Percentiles rank a stretch among this genome's conserved stretches.
These are phyloP conservation scores for Neopestalotiopsis rosae DNA, from an alignment of 2,329 filamentous ascomycete species.

Conservation along the genomic window DNA sequence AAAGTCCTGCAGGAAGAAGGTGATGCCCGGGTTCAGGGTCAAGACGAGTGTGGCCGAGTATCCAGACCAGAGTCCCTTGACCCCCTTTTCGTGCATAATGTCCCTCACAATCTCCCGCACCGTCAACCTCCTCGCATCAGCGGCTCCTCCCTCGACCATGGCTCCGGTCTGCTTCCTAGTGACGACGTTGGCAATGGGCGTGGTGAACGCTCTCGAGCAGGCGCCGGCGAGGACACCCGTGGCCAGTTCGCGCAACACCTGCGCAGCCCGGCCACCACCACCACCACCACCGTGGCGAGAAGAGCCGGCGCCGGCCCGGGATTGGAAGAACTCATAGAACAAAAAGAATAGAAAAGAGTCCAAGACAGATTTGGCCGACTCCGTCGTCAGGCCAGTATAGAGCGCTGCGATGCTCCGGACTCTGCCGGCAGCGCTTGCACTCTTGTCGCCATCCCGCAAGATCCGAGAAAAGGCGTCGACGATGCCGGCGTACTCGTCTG, in stretches of 20 bases:
- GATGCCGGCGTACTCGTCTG: conserved; percentile 65
- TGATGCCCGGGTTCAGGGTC: conserved; percentile 85
- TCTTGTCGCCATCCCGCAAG: conserved; percentile 43
- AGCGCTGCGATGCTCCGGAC: conserved; percentile 76
- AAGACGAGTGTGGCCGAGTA: conserved; percentile 82
- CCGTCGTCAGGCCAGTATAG: conserved; percentile 55
- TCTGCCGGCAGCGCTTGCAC: conserved; percentile 39
- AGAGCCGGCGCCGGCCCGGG: conserved; percentile 27
- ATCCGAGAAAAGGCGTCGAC: conserved; percentile 75
- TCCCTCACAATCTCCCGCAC: conserved; percentile 64
- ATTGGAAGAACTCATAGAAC: conserved; percentile 66
- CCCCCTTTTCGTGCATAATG: conserved; percentile 72
- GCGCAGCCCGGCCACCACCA: conserved; percentile 44
- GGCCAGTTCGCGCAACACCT: conserved; percentile 73
- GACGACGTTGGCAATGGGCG: conserved; percentile 82
- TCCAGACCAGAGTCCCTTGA: conserved; percentile 83
- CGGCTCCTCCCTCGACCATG: conserved; percentile 24
- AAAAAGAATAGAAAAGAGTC: conserved; percentile 83
- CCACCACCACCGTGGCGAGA: conserved; percentile 29
- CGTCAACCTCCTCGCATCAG: conserved; percentile 39
- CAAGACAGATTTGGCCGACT: conserved; percentile 69
- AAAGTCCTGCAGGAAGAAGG: conserved; percentile 81
- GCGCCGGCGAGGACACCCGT: conserved; percentile 78
- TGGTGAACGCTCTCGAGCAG: conserved; percentile 76
- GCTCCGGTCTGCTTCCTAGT: conserved; percentile 79